Base-by-base conservation (phyloP, 768 basidiomycete species). In the Lactarius psammicola region DNA sequence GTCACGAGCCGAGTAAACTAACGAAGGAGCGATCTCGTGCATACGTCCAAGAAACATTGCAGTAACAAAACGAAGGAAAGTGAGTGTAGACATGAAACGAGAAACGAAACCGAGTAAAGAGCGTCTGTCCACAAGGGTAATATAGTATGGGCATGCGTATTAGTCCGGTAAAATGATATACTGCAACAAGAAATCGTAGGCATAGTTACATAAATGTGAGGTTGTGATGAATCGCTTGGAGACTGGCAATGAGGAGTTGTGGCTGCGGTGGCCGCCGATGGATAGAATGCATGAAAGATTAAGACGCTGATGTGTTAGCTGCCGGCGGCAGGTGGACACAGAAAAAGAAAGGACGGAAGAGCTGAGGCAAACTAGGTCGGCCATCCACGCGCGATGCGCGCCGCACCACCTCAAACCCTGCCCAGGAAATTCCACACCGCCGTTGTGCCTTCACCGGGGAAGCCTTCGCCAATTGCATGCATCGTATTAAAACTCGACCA, bases 401-500 rank as follows among this genome's bases (percentile, higher is more conserved):
- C 90, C 34, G 89, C 90, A 11, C 88, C 89, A 54, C 87, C 87
- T 6, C 87, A 86, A 17, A 93, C 83, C 17, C 88, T 78, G 15
- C 88, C 89, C 60, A 93, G 71, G 69, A 91, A 80, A 66, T 78
- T 83, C 89, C 89, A 91, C 54, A 91, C 80, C 15, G 83, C 82
- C 23, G 81, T 79, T 2, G 86, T 84, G 38, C 83, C 81, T 68
- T 87, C 87, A 17, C 69, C 69, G 17, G 73, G 67, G 69, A 90
- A 89, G 34, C 91, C 90, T 72, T 92, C 90, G 0, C 89, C 89
- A 1, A 80, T 81, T 11, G 81, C 84, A 59, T 84, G 83, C 78
- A 93, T 82, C 11, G 83, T 78, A 72, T 93, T 92, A 76, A 90
- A 92, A 73, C 85, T 88, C 63, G 80, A 80, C 91, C 91, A 94